Base-by-base conservation (phyloP, 2,329 filamentous ascomycete genomes). In the Raffaelea albimanens region DNA sequence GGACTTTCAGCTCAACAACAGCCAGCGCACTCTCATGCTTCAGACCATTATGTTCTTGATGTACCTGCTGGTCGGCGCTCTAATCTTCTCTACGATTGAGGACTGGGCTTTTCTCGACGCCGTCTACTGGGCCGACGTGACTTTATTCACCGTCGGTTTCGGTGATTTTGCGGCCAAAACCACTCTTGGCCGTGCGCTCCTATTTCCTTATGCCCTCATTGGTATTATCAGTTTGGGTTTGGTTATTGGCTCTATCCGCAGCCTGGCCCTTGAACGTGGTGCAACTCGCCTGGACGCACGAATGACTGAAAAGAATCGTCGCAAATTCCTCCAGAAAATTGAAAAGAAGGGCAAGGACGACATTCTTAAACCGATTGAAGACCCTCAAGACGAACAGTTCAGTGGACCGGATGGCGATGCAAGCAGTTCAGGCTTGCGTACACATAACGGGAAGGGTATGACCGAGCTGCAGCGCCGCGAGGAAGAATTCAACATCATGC, bases 1-100 rank as follows among this genome's bases (percentile, higher is more conserved):
- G 55, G 82, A 88, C 57, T 95, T 95, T 55, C 70, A 76, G 55
- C 71, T 95, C 21, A 90, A 85, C 0, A 78, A 82, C 46, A 84
- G 83, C 51, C 90, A 96, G 63, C 78, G 90, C 10, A 95, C 87
- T 0, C 69, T 96, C 20, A 95, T 96, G 71, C 67, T 95, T 23
- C 90, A 96, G 64, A 95, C 88, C 1, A 94, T 94, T 64, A 69
- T 85, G 47, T 87, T 94, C 59, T 82, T 95, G 45, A 66, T 87
- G 43, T 95, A 93, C 70, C 69, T 96, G 0, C 80, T 86, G 0
- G 65, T 88, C 2, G 90, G 90, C 1, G 87, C 83, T 0, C 76
- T 82, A 0, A 67, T 95, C 0, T 95, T 93, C 59, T 78, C 80
- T 5, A 69, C 69, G 2, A 73, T 93, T 3, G 83, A 95, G 52